These are phyloP conservation scores for Beauveria varroae DNA, from an alignment of 2,329 filamentous ascomycete species.

Conservation along the genomic window DNA sequence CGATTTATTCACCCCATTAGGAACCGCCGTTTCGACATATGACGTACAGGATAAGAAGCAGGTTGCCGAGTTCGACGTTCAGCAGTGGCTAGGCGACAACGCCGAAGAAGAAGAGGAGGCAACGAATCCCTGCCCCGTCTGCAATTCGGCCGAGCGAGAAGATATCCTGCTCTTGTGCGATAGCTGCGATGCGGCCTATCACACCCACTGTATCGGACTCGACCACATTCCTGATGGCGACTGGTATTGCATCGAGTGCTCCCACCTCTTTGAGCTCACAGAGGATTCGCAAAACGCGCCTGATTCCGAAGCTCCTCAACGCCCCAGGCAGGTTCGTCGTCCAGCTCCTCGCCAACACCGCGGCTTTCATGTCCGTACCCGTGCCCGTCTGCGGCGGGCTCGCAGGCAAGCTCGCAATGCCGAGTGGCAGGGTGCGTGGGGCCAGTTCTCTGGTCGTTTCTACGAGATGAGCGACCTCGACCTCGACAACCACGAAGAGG, in stretches of 20 bases:
- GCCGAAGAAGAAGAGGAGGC: constrained; percentile 65
- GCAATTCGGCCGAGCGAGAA: constrained; percentile 72
- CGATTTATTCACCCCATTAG: constrained; percentile 26
- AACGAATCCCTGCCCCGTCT: constrained; percentile 72
- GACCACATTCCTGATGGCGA: constrained; percentile 66
- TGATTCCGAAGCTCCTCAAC: constrained; percentile 18
- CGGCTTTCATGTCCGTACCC: constrained; percentile 41
- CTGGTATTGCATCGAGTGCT: constrained; percentile 90
- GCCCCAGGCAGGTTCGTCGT: constrained; percentile 22
- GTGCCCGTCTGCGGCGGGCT: constrained; percentile 48
- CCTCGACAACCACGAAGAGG: constrained; percentile 43
- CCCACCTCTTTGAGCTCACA: constrained; percentile 37
- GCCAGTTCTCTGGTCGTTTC: constrained; percentile 51
- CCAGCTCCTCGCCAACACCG: constrained; percentile 26
- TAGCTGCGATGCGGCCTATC: constrained; percentile 80
- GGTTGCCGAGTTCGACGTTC: constrained; percentile 80
- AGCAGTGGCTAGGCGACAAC: constrained; percentile 62
- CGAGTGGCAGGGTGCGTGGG: constrained; percentile 87
- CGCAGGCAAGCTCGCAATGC: constrained; percentile 60
- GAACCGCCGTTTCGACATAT: constrained; percentile 50
- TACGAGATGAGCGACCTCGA: constrained; percentile 47
- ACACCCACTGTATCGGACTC: constrained; percentile 85
- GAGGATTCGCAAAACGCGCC: constrained; percentile 27
- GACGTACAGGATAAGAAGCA: constrained; percentile 77
- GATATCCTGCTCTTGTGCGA: constrained; percentile 85